Evolutionary conservation across 208 protist genomes (phyloP).

Genomic region (Crithidia bombi): DNA sequence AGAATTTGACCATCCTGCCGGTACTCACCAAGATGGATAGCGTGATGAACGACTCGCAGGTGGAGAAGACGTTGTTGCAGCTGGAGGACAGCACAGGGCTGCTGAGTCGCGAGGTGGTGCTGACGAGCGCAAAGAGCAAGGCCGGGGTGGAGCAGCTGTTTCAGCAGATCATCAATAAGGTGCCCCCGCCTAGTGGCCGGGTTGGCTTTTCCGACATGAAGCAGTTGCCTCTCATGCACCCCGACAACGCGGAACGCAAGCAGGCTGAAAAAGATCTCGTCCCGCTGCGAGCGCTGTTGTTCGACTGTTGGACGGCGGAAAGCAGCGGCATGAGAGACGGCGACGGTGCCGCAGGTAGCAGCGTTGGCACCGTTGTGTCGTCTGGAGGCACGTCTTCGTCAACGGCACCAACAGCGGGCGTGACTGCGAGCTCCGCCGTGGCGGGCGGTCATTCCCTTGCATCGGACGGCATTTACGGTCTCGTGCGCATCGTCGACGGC

Average conservation of each 20-base stretch:
- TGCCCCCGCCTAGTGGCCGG: conserved; percentile 79
- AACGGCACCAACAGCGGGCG: not conserved
- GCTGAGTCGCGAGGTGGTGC: conserved; percentile 83
- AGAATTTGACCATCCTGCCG: conserved; percentile 85
- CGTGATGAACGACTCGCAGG: conserved; percentile 70
- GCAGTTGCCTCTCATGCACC: conserved; percentile 74
- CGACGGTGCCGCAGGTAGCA: not conserved
- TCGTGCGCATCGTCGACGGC: conserved; percentile 92
- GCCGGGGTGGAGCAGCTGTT: conserved; percentile 89
- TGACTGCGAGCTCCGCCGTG: not conserved
- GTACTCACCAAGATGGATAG: conserved; percentile 92
- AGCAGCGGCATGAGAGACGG: conserved; percentile 87
- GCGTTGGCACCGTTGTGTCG: conserved; percentile 6
- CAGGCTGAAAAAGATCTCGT: conserved; percentile 60
- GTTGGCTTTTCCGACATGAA: conserved; percentile 77
- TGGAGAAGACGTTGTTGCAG: conserved; percentile 74
- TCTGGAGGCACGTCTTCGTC: not conserved
- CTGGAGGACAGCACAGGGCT: conserved; percentile 91
- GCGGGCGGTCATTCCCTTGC: conserved; percentile 25
- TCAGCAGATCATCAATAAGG: conserved; percentile 87
- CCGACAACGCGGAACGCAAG: conserved; percentile 52
- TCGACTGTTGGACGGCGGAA: conserved; percentile 95
- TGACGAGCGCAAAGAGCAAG: conserved; percentile 93
- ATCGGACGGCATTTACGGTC: conserved; percentile 67
- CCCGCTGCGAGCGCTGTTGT: conserved; percentile 94